Evolutionary conservation across 1,284 basidiomycete genomes (phyloP).

Genomic region (Sutorius eximius): DNA sequence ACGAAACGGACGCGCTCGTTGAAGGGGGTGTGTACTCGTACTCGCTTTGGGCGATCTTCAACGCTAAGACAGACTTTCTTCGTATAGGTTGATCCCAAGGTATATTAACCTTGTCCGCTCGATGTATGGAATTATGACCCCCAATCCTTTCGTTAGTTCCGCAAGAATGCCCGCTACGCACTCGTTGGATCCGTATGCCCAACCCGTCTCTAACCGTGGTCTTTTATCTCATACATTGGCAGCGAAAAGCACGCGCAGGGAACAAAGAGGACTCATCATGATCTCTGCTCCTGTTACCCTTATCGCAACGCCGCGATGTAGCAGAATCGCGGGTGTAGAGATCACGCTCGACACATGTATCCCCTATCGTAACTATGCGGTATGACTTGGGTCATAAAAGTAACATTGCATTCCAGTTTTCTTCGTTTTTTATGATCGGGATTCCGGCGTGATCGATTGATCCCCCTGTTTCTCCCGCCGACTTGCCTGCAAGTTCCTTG

Average conservation of each 20-base stretch:
- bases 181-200: slow-evolving; percentile 74
- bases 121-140: slow-evolving; percentile 5
- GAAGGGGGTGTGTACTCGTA: slow-evolving; percentile 77
- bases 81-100: slow-evolving; percentile 81
- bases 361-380: slow-evolving; percentile 21
- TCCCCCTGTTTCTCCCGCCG: slow-evolving; percentile 30
- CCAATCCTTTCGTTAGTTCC: slow-evolving; percentile 58
- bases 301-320: slow-evolving; percentile 5
- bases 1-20: slow-evolving; percentile 78
- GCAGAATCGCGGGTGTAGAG: slow-evolving; percentile 15
- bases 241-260: slow-evolving; percentile 66
- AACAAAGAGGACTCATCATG: slow-evolving; percentile 52
- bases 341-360: slow-evolving; percentile 26
- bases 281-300: slow-evolving; percentile 24
- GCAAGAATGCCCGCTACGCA: slow-evolving; percentile 81
- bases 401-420: slow-evolving; percentile 13
- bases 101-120: slow-evolving; percentile 35
- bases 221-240: slow-evolving; percentile 11
- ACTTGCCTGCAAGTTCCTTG: slow-evolving; percentile 41
- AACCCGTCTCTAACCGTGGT: neutral
- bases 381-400: slow-evolving; percentile 22
- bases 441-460: slow-evolving; percentile 23
- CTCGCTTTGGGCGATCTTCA: slow-evolving; percentile 1
- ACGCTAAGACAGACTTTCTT: slow-evolving; percentile 6
- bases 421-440: slow-evolving; percentile 4